Base-by-base conservation (phyloP, 2,329 filamentous ascomycete genomes). In the Nemania diffusa region DNA sequence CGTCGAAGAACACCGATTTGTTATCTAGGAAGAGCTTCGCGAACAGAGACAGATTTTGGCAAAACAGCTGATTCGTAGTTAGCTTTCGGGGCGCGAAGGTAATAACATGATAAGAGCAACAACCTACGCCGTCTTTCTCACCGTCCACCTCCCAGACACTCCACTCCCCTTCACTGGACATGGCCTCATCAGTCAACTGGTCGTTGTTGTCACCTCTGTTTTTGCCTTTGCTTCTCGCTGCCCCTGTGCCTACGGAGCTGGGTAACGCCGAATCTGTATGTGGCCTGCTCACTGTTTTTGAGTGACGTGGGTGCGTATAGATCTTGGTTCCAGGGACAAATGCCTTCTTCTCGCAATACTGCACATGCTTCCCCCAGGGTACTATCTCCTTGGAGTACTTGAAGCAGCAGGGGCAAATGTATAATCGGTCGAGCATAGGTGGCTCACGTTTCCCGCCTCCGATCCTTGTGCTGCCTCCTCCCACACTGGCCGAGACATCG, bases 1-100 rank as follows among this genome's bases (percentile, higher is more conserved):
- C 94, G 76, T 99, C 96, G 83, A 97, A 99, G 81, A 97, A 98
- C 73, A 99, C 94, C 7, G 93, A 97, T 78, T 99, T 99, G 77
- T 97, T 97, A 79, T 98, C 94, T 71, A 99, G 91, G 79, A 98
- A 99, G 51, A 99, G 88, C 80, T 98, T 99, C 29, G 94, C 94
- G 79, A 98, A 97, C 52, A 99, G 90, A 9, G 93, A 97, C 13
- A 99, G 87, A 74, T 97, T 97, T 80, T 98, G 96, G 73, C 93
- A 94, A 78, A 97, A 98, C 32, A 97, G 87, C 86, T 90, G 68
- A 7, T 46, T n/a, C 2, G 2, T 51, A 61, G 40, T 65, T 63
- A 67, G 59, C 50, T 53, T 51, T 29, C 15, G 11, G 8, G 9
- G 22, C 24, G 22, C 26, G 8, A 52, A 32, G n/a, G 3, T 20